Base-by-base conservation (phyloP, 768 basidiomycete genomes). In the Mycena polygramma region DNA sequence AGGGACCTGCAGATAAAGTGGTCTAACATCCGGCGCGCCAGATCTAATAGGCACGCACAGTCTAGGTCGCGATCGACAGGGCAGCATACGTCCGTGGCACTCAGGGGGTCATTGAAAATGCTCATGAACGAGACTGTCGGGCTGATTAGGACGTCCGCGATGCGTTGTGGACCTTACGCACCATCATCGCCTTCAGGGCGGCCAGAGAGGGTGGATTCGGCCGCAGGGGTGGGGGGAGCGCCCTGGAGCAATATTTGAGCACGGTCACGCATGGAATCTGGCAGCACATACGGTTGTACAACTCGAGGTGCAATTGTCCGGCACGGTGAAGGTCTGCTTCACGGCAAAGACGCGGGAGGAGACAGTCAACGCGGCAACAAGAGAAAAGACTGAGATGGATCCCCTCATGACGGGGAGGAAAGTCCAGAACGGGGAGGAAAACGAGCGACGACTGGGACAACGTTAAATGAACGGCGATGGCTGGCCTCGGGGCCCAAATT, bases 281-380 rank as follows among this genome's bases (percentile, higher is more conserved):
- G 19, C 9, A 45, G 48, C 1, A 63, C 68, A 11, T 30, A 69
- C 68, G 8, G 69, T 66, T 22, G 88, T 86, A 46, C 87, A 81
- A 7, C 85, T 87, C 83, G 69, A 76, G 4, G 77, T 81, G 87
- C 87, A 88, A 71, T 82, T 79, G 68, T 85, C 81, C 9, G 86
- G 86, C 35, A 88, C 84, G n/a, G 70, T 63, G 77, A 84, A 81
- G 30, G 30, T 30, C 30, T 30, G 30, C 30, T 30, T n/a, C 75
- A 75, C 14, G 79, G 77, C 14, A 74, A 53, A 26, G 77, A 69
- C n/a, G 71, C 76, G 0, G 80, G 59, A 15, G 66, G 77, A 73
- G 14, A 69, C 78, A 22, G 78, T 69, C 45, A 73, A 74, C 17
- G 75, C 72, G n/a, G 51, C 30, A n/a, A 73, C 35, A 17, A 67